Evolutionary conservation across 257 asterid species (phyloP).

Genomic region (Orobanche coerulescens): DNA sequence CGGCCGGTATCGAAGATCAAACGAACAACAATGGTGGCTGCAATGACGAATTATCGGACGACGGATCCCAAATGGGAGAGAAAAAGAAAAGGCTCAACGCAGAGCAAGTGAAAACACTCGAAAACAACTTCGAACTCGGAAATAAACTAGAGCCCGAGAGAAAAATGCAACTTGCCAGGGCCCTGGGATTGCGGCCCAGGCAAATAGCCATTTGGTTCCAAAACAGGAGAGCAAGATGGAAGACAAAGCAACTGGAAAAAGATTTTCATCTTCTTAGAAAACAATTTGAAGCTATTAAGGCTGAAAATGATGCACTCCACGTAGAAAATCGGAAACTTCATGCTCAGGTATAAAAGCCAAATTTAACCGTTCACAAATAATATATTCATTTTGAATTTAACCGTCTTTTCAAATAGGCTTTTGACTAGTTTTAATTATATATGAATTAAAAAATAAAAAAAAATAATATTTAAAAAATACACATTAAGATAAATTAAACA

Average conservation of each 20-base stretch:
- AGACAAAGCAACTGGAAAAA: constrained; percentile 52
- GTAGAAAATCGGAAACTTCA: constrained; percentile 46
- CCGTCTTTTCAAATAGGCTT: no score
- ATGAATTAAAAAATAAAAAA: no score
- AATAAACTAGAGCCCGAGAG: constrained; percentile 61
- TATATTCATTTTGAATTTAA: no score
- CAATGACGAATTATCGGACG: constrained; percentile 45
- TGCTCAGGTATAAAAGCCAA: constrained; percentile 57
- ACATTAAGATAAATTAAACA: no score
- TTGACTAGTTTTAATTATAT: no score
- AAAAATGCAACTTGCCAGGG: constrained; percentile 52
- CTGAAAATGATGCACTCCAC: constrained; percentile 43
- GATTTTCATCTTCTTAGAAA: constrained; percentile 46
- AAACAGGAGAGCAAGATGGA: constrained; percentile 59
- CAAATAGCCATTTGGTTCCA: constrained; percentile 65
- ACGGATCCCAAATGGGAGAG: constrained; percentile 49
- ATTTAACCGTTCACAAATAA: no score
- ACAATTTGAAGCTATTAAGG: constrained; percentile 43
- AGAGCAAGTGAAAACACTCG: constrained; percentile 52
- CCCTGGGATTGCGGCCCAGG: constrained; percentile 60
- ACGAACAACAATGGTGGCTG: not conserved
- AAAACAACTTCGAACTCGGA: constrained; percentile 44
- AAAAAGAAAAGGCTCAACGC: constrained; percentile 49
- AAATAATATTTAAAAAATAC: no score
- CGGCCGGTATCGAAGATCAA: constrained; percentile 19